Percentiles rank a stretch among this genome's conserved stretches.
These are phyloP conservation scores for Echinosophora koreensis DNA, from an alignment of 306 rosid species.

Conservation along the genomic window DNA sequence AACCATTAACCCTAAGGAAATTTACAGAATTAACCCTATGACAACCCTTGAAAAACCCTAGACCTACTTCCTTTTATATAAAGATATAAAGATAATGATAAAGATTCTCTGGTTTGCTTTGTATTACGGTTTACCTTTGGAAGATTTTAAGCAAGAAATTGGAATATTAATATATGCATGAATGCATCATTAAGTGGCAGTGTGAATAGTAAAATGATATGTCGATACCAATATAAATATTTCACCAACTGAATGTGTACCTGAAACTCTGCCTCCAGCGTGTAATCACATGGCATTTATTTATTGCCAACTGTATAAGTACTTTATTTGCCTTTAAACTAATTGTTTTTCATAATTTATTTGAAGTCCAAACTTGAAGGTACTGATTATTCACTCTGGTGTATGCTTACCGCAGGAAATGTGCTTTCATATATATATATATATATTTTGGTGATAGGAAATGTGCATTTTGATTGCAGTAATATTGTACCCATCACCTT, in stretches of 20 bases:
- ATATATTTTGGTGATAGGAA: not conserved
- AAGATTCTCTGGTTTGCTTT: not conserved
- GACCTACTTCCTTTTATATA: too few relatives aligned
- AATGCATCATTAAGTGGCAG: not conserved
- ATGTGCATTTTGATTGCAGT: not conserved
- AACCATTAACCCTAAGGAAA: too few relatives aligned
- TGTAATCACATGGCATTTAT: not conserved
- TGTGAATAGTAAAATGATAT: not conserved
- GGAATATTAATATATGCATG: not conserved
- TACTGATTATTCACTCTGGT: not conserved
- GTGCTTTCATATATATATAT: too few relatives aligned
- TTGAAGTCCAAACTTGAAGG: not conserved
- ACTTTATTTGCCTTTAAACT: not conserved
- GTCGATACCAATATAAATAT: not conserved
- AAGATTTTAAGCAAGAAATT: not conserved
- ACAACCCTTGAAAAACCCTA: too few relatives aligned
- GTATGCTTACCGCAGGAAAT: not conserved
- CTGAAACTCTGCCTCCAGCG: not conserved
- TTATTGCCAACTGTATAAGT: not conserved
- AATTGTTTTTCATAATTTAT: not conserved
- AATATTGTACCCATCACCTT: slow-evolving; percentile 21
- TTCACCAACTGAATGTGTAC: not conserved
- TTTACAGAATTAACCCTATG: too few relatives aligned
- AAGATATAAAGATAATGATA: too few relatives aligned
- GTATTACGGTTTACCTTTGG: not conserved